These are phyloP conservation scores for Zopfia rhizophila DNA, from an alignment of 2,329 filamentous ascomycete species.

Conservation along the genomic window DNA sequence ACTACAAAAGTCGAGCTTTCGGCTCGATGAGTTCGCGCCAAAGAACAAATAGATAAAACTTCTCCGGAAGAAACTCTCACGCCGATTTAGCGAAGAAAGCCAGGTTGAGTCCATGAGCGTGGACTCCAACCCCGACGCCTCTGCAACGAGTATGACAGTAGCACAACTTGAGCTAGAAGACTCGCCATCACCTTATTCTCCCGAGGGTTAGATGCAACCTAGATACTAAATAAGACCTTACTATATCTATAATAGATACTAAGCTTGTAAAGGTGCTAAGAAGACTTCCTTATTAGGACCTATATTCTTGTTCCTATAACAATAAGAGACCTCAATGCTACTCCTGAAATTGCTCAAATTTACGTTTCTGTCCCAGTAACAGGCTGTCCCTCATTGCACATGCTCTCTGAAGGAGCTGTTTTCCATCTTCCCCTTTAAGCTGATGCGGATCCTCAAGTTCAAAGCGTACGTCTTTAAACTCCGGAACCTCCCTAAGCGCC, in stretches of 20 bases:
- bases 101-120: too few relatives aligned
- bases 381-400: constrained; percentile 12
- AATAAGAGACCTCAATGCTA: constrained; percentile 7
- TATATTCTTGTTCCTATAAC: too few relatives aligned
- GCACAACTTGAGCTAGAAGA: too few relatives aligned
- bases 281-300: too few relatives aligned
- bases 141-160: too few relatives aligned
- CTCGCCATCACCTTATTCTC: too few relatives aligned
- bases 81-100: too few relatives aligned
- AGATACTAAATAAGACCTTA: too few relatives aligned
- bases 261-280: too few relatives aligned
- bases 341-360: constrained; percentile 14
- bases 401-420: constrained; percentile 10
- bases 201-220: too few relatives aligned
- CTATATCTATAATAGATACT: too few relatives aligned
- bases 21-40: constrained; percentile 12
- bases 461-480: constrained; percentile 19
- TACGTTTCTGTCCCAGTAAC: constrained; percentile 11
- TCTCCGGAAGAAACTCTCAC: constrained; percentile 13
- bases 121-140: too few relatives aligned
- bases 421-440: constrained; percentile 8
- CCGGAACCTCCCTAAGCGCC: constrained; percentile 19
- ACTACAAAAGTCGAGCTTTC: constrained; percentile 11
- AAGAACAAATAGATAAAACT: constrained; percentile 16
- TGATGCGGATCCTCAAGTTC: constrained; percentile 8